These are phyloP conservation scores for Botryosphaeria dothidea DNA, from an alignment of 2,329 filamentous ascomycete species.

Conservation along the genomic window DNA sequence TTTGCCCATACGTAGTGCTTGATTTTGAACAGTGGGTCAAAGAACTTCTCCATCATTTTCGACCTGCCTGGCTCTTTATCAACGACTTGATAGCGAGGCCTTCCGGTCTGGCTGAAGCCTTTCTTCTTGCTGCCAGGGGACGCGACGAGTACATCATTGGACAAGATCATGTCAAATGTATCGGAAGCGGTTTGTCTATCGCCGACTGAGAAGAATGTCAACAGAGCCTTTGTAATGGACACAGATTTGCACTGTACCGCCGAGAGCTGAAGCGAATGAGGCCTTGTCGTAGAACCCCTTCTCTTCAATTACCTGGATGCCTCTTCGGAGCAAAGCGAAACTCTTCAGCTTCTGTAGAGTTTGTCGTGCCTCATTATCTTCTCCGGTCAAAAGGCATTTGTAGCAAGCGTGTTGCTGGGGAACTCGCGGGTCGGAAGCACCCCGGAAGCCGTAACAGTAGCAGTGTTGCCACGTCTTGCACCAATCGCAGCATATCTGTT, in stretches of 20 bases:
- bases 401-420: constrained; percentile 45
- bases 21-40: constrained; percentile 24
- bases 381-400: constrained; percentile 39
- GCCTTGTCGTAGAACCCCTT: constrained; percentile 19
- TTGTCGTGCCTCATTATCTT: constrained; percentile 22
- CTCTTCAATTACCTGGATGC: constrained; percentile 23
- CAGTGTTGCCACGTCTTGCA: constrained; percentile 49
- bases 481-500: constrained; percentile 46
- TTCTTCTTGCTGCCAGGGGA: constrained; percentile 16
- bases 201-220: constrained; percentile 20
- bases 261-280: constrained; percentile 4
- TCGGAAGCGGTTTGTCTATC: constrained; percentile 24
- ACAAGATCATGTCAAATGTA: constrained; percentile 22
- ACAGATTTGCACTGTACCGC: neutral
- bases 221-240: too few species aligned
- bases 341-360: constrained; percentile 21
- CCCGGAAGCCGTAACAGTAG: constrained; percentile 48
- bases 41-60: constrained; percentile 24
- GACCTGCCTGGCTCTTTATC: neutral
- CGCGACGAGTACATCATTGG: constrained; percentile 19
- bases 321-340: constrained; percentile 25
- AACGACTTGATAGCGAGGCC: constrained; percentile 14
- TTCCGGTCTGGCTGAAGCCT: constrained; percentile 16
- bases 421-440: neutral
- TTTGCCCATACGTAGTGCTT: neutral